Conservation (phyloP, 2,329 filamentous ascomycete species). For the Beauveria bassiana region DNA sequence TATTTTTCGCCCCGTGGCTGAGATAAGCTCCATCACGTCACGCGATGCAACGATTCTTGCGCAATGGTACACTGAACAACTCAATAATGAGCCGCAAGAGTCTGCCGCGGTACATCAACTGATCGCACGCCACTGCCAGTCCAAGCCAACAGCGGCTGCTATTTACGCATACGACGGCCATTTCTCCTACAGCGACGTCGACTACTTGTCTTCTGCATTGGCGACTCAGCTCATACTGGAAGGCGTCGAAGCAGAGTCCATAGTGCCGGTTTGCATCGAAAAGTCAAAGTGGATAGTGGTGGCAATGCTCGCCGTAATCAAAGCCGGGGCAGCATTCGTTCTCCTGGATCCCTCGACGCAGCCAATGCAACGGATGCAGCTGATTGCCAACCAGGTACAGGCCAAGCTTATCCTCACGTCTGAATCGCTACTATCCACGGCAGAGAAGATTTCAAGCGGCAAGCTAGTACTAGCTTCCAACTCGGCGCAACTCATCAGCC, state of each 20-base stretch:
- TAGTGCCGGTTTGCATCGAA: slow-evolving; percentile 18
- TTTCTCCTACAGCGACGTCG: slow-evolving; percentile 32
- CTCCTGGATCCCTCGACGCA: slow-evolving; percentile 19
- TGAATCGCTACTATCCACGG: not conserved
- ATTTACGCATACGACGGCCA: slow-evolving; percentile 29
- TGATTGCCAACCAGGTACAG: slow-evolving; percentile 14
- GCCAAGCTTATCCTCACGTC: not conserved
- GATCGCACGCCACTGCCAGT: slow-evolving; percentile 25
- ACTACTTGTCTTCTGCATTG: slow-evolving; percentile 11
- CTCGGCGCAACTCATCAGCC: too few relatives aligned
- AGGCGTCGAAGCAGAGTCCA: slow-evolving; percentile 20
- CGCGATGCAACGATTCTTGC: slow-evolving; percentile 11
- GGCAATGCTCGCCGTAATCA: slow-evolving; percentile 17
- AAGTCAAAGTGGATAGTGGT: slow-evolving; percentile 20
- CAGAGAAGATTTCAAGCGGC: not conserved
- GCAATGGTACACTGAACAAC: slow-evolving; percentile 6
- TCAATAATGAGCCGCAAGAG: slow-evolving; percentile 1
- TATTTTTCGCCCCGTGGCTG: not conserved
- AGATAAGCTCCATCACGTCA: not conserved
- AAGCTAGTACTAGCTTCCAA: too few relatives aligned
- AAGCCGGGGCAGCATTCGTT: slow-evolving; percentile 18
- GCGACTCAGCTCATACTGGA: slow-evolving; percentile 10
- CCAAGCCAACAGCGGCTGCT: not conserved
- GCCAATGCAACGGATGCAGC: slow-evolving; percentile 13
- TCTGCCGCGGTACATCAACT: slow-evolving; percentile 31